Evolutionary conservation across 768 basidiomycete genomes (phyloP), one percentile per base, ranked within the genome.

Genomic region (Mycena floridula): DNA sequence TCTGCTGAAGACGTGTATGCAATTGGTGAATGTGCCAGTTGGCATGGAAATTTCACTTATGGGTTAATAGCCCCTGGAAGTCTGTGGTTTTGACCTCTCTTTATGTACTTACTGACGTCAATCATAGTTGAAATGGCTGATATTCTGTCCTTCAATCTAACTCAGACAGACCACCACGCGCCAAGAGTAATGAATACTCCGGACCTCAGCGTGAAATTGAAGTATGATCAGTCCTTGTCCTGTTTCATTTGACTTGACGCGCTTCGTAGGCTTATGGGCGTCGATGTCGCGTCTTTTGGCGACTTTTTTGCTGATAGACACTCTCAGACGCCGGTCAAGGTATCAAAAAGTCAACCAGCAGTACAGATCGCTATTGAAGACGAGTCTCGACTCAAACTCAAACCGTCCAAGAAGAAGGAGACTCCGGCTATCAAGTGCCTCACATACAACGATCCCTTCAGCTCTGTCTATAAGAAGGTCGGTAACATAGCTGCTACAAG

Each of bases 21-120:
- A 5, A 81, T 89, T 39, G 86, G 86, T 4, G 86, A 87, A 59
- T 89, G 86, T 55, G 84, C 84, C 1, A 70, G 67, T 39, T 88
- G 82, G 82, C 68, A 63, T 42, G 74, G 70, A 2, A 76, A 82
- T 30, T n/a, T n/a, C n/a, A 77, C 73, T n/a, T 87, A 83, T 52
- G 85, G 85, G 3, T 65, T 89, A 8, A 84, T 87, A 53, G 83
- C 75, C 2, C 85, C 85, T n/a, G 83, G 85, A 30, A 70, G 71
- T 68, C 50, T 52, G 56, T 56, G 15, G 13, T 27, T 43, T 18
- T 30, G 11, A 25, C 24, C 26, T 36, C 27, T 15, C 25, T 20
- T n/a, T n/a, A 15, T 18, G 18, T 3, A 35, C 32, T 3, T 35
- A 35, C 7, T 7, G 13, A 18, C 18, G 32, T 13, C 13, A 16